phyloP scores from a whole-genome alignment of 75 land plant species.

The Pseudotsuga menziesii region DNA sequence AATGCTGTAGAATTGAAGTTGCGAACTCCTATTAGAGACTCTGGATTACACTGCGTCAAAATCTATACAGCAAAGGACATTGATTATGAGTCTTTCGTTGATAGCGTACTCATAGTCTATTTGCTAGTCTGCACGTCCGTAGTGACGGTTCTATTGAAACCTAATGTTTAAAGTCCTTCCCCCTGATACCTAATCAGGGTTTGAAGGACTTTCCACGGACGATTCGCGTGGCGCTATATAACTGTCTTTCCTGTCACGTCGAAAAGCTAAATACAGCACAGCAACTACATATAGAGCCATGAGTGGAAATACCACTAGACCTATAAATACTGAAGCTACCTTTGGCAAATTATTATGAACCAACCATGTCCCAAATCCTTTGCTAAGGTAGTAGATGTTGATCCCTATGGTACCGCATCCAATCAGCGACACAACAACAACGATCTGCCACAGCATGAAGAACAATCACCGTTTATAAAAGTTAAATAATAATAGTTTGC shows the following conservation, averaged over 20 bases:
- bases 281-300: conserved; percentile 8
- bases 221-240: background rate
- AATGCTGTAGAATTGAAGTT: too few relatives aligned
- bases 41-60: too few relatives aligned
- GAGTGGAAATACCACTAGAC: conserved; percentile 3
- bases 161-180: too few relatives aligned
- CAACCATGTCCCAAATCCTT: conserved; percentile 11
- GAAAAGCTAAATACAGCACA: conserved; percentile 5
- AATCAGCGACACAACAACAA: conserved; percentile 1
- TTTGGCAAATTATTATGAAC: conserved; percentile 9
- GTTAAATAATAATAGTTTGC: background rate
- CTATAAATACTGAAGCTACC: conserved; percentile 6
- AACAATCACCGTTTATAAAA: background rate
- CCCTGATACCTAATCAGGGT: too few relatives aligned
- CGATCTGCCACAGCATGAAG: conserved; percentile 9
- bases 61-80: too few relatives aligned
- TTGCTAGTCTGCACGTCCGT: too few relatives aligned
- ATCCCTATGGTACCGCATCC: conserved; percentile 2
- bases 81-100: too few relatives aligned
- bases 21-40: too few relatives aligned
- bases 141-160: too few relatives aligned
- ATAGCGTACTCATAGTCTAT: too few relatives aligned
- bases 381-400: conserved; percentile 13
- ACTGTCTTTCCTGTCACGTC: background rate
- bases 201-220: background rate